Base-by-base conservation (phyloP, 2,329 filamentous ascomycete genomes). In the Ophiostoma australiae region DNA sequence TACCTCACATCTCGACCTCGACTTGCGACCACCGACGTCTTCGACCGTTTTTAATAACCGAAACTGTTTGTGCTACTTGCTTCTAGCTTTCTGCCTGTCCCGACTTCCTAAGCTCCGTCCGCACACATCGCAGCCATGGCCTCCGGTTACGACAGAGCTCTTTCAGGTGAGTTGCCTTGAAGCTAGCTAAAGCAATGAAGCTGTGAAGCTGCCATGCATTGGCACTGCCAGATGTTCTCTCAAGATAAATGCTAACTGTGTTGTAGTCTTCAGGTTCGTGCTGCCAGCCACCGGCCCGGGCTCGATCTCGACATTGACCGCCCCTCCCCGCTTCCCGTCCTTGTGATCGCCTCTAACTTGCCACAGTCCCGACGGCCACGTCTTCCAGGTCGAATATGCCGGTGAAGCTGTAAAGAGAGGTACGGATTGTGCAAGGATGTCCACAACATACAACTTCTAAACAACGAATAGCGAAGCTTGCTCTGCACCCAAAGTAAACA, bases 361-460 rank as follows among this genome's bases (percentile, higher is more conserved):
- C 73, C n/a, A 68, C 79, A 98, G 94, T 88, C 95, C 95, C 78
- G 95, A 99, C 84, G 95, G 95, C 82, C 95, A 99, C 85, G 95
- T 99, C 78, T 99, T 99, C 84, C 95, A 99, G 83, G 95, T 99
- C 78, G 95, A 99, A 87, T 99, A 99, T 87, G 95, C 95, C 71
- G 91, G 97, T 76, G 95, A 99, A 84, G 95, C 95, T 76, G 95
- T 99, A 76, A 99, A 99, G 87, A 85, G 95, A 93, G 95, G 94
- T 95, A 84, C 72, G 73, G 1, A 48, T 3, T 58, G n/a, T 11
- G 7, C 10, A 41, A 41, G 1, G 1, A 41, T 41, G 11, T 41
- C 39, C 11, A 27, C 52, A 27, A 15, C 48, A 58, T 2, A 20
- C n/a, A 2, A 11, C 6, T 15, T 4, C n/a, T 1, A 17, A 48